Evolutionary conservation across 495 filamentous ascomycete species (phyloP).

Genomic region (Neurospora pannonica): DNA sequence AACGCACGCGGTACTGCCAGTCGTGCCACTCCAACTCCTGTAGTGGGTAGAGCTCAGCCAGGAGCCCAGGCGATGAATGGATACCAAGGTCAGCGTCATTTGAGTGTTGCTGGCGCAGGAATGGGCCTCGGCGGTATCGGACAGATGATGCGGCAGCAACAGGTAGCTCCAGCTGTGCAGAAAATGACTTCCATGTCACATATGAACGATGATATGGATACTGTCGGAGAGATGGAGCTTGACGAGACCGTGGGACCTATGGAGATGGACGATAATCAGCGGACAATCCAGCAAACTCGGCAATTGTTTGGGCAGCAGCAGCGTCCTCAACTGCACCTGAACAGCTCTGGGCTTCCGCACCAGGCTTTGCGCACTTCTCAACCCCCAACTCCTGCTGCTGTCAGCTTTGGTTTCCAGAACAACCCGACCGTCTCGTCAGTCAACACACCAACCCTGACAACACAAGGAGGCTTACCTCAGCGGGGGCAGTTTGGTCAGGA

Average conservation of each 20-base stretch:
- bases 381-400: conserved; percentile 74
- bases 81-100: conserved; percentile 28
- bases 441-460: conserved; percentile 81
- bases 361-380: conserved; percentile 78
- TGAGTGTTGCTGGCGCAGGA: conserved; percentile 18
- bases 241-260: conserved; percentile 66
- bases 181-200: conserved; percentile 27
- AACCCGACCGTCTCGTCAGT: conserved; percentile 98
- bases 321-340: conserved; percentile 64
- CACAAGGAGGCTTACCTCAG: conserved; percentile 38
- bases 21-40: conserved; percentile 18
- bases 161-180: conserved; percentile 17
- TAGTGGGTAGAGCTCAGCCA: conserved; percentile 11
- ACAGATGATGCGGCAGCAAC: conserved; percentile 39
- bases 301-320: conserved; percentile 66
- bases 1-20: conserved; percentile 12
- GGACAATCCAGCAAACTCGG: conserved; percentile 50
- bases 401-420: conserved; percentile 67
- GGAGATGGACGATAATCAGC: conserved; percentile 50
- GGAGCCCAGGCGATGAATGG: conserved; percentile 23
- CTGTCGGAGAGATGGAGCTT: conserved; percentile 93
- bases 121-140: conserved; percentile 29
- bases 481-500: conserved; percentile 43
- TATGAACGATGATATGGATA: conserved; percentile 65
- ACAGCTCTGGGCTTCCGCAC: conserved; percentile 52